Conservation (phyloP, 768 basidiomycete species). For the Stropharia rugosoannulata region DNA sequence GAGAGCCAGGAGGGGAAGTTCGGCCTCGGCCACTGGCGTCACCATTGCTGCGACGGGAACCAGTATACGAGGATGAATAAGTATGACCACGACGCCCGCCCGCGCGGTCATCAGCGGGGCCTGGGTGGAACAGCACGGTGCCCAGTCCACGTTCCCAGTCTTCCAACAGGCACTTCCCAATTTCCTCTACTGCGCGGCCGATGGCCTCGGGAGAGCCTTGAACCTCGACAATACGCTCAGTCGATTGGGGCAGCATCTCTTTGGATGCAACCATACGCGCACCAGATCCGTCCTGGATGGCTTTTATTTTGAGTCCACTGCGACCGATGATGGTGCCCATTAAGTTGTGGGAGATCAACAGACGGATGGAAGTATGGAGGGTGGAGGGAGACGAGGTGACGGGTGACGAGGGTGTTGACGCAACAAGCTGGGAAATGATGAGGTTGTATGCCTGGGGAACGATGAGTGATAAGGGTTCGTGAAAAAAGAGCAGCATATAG, state of each 20-base stretch:
- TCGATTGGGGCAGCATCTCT: constrained; percentile 99
- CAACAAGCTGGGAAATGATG: constrained; percentile 89
- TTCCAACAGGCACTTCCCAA: constrained; percentile 91
- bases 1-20: constrained; percentile 48
- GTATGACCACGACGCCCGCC: constrained; percentile 54
- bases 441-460: constrained; percentile 82
- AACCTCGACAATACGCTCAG: constrained; percentile 97
- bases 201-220: constrained; percentile 93
- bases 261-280: constrained; percentile 99
- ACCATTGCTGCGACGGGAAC: constrained; percentile 65
- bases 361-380: constrained; percentile 87
- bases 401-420: constrained; percentile 75
- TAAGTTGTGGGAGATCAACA: constrained; percentile 97
- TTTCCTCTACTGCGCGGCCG: constrained; percentile 91
- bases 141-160: constrained; percentile 95
- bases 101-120: constrained; percentile 72
- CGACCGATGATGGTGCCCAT: constrained; percentile 99
- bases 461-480: constrained; percentile 11
- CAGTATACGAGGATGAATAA: constrained; percentile 44
- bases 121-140: constrained; percentile 95
- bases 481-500: constrained; percentile 3
- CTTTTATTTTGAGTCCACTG: constrained; percentile 96
- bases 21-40: constrained; percentile 47
- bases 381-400: constrained; percentile 68
- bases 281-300: constrained; percentile 94